Evolutionary conservation across 257 asterid genomes (phyloP), one percentile per base, ranked within the genome.

Genomic region (Capsicum pubescens): DNA sequence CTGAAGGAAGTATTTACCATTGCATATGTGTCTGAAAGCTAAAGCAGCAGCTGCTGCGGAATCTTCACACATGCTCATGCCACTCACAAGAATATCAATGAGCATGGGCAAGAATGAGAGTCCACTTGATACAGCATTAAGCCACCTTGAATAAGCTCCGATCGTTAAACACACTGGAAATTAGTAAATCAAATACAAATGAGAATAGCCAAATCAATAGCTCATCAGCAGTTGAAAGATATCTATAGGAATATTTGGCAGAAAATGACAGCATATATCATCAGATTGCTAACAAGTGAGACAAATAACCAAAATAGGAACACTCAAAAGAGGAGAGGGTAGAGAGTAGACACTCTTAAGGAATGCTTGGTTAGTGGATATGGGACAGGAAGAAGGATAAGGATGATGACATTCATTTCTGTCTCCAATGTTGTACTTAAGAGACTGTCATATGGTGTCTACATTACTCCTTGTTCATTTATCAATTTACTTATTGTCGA

Each of bases 71-170:
- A 89, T 84, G 88, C 97, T 91, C 99, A 97, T 94, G 88, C 99
- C 97, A 44, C 88, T 90, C 70, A 97, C 99, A 87, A 97, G 98
- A 90, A 95, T 97, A 87, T 93, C 94, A 88, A 93, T 90, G 84
- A 97, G 95, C n/a, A 94, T 86, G 35, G 98, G 98, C 92, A 97
- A 88, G 89, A 91, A 95, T 46, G 98, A 90, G 86, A 91, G 87
- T 82, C 99, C 98, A 88, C 86, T 92, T 46, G 97, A 89, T 55
- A 97, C 90, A 84, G 92, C 91, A 90, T 97, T 94, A 81, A 97
- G 97, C 99, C 99, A 97, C 86, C 90, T 93, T 87, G 99, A 93
- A 90, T 93, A 97, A 80, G 97, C 98, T 88, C 99, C 99, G 81
- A 97, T 90, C 11, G 91, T 91, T 82, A 91, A 91, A 92, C 98